Percentiles rank a stretch among this genome's conserved stretches.
Evolutionary conservation across 257 asterid genomes (phyloP).

Genomic region (Verbena officinalis): DNA sequence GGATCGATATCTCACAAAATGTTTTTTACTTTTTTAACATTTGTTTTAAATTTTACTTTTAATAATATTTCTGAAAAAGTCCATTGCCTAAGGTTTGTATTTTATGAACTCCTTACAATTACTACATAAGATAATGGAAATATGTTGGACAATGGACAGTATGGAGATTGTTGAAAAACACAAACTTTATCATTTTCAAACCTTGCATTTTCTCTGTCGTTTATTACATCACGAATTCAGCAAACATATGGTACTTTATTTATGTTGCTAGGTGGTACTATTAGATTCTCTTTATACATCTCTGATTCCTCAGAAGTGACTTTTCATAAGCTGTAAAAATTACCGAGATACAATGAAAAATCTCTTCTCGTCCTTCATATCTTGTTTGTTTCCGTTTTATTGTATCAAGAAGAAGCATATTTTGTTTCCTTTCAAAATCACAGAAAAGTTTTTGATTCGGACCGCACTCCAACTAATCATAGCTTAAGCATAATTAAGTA

Average conservation of each 20-base stretch:
- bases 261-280: background rate
- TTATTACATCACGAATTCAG: background rate
- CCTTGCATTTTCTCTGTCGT: background rate
- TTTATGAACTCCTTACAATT: background rate
- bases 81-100: background rate
- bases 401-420: too few relatives aligned
- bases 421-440: too few relatives aligned
- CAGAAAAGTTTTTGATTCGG: too few relatives aligned
- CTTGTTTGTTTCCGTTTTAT: background rate
- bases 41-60: too few relatives aligned
- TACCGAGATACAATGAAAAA: background rate
- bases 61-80: background rate
- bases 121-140: too few relatives aligned
- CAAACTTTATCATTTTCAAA: background rate
- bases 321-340: background rate
- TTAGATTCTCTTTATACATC: background rate
- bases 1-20: too few relatives aligned
- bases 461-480: too few relatives aligned
- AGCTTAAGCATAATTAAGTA: too few relatives aligned
- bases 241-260: background rate
- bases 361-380: background rate
- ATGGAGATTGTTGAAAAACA: too few relatives aligned
- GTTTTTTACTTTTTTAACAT: too few relatives aligned
- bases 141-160: too few relatives aligned
- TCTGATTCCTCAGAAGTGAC: constrained; percentile 21